phyloP scores from a whole-genome alignment of 805 yeast genomes.

The Cephaloascus fragrans region DNA sequence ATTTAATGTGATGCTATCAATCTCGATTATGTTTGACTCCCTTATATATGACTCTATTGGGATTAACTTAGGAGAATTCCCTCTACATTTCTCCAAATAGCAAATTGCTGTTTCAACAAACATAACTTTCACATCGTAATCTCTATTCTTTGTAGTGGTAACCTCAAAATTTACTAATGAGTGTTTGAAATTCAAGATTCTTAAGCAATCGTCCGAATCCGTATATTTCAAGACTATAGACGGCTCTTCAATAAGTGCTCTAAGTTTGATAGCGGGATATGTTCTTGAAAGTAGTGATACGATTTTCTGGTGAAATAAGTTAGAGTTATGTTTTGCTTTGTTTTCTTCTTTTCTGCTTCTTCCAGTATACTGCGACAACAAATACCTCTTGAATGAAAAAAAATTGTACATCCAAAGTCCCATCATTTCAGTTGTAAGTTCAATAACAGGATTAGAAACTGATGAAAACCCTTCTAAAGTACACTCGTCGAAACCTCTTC shows the following conservation, averaged over 20 bases:
- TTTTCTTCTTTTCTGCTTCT: slow-evolving; percentile 4
- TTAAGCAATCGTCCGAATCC: not conserved
- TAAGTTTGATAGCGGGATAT: not conserved
- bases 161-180: slow-evolving; percentile 24
- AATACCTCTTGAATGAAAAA: slow-evolving; percentile 17
- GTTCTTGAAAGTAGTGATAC: not conserved
- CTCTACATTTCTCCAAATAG: slow-evolving; percentile 21
- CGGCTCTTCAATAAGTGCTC: not conserved
- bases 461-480: slow-evolving; percentile 26
- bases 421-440: slow-evolving; percentile 21
- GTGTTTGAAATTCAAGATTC: slow-evolving; percentile 20
- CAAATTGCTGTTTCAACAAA: slow-evolving; percentile 20
- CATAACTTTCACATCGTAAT: slow-evolving; percentile 23
- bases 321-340: not conserved
- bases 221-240: not conserved
- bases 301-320: not conserved
- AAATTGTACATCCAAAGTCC: slow-evolving; percentile 22
- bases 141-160: slow-evolving; percentile 17
- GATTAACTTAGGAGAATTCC: not conserved
- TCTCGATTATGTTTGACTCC: not conserved
- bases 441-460: slow-evolving; percentile 27
- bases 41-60: not conserved
- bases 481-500: slow-evolving; percentile 25
- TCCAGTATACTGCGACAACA: no score
- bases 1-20: not conserved